phyloP scores from a whole-genome alignment of 208 protist species.

The Leishmania lainsoni region DNA sequence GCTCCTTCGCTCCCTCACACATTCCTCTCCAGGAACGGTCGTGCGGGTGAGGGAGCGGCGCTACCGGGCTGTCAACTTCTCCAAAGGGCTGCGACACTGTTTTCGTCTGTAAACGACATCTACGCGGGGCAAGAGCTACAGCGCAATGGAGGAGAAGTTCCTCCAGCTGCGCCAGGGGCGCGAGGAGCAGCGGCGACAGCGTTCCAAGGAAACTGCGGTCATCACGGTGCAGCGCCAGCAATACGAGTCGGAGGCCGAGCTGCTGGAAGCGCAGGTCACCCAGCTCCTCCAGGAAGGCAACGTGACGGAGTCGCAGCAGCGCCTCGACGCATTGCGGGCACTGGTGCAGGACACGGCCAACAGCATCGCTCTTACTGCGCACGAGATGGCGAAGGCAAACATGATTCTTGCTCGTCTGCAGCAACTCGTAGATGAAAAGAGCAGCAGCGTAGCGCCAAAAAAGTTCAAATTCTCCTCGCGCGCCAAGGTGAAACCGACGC shows the following conservation, averaged over 20 bases:
- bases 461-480: conserved; percentile 70
- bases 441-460: conserved; percentile 13
- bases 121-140: background rate
- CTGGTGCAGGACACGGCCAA: conserved; percentile 67
- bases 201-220: conserved; percentile 37
- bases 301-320: conserved; percentile 43
- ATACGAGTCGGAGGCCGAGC: conserved; percentile 58
- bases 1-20: background rate
- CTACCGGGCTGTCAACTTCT: background rate
- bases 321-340: conserved; percentile 42
- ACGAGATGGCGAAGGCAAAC: conserved; percentile 84
- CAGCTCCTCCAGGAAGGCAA: conserved; percentile 27
- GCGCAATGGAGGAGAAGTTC: conserved; percentile 68
- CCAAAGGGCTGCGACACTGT: background rate
- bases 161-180: conserved; percentile 71
- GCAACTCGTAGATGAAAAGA: conserved; percentile 48
- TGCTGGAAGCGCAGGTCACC: conserved; percentile 42
- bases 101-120: background rate
- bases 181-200: conserved; percentile 52
- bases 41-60: background rate
- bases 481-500: conserved; percentile 17
- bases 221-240: conserved; percentile 49
- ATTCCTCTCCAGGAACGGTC: background rate
- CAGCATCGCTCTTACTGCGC: conserved; percentile 60
- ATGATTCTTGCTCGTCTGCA: conserved; percentile 63